phyloP scores from a whole-genome alignment of 2,329 filamentous ascomycete genomes.

The Talaromyces piceae region DNA sequence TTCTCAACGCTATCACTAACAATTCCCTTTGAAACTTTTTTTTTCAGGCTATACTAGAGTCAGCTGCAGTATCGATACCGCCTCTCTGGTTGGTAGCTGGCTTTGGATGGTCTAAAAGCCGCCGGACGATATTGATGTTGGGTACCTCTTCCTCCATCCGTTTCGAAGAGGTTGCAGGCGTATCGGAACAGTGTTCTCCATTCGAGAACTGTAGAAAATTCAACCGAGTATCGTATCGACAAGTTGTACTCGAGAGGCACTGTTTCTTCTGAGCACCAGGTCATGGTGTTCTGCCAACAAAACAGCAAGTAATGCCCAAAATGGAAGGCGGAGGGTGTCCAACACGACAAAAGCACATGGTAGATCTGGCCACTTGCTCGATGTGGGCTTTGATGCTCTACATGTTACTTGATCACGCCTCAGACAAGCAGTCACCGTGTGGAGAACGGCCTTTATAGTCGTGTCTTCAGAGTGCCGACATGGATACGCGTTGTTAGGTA shows the following conservation, averaged over 20 bases:
- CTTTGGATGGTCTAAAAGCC: neutral
- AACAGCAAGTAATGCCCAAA: neutral
- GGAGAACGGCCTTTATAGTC: too few species aligned
- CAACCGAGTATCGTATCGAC: neutral
- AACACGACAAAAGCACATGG: too few species aligned
- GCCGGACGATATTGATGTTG: neutral
- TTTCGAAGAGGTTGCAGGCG: neutral
- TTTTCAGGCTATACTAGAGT: too few species aligned
- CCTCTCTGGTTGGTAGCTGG: neutral
- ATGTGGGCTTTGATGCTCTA: too few species aligned
- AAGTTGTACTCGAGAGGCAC: neutral
- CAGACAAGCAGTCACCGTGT: too few species aligned
- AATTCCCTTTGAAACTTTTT: too few species aligned
- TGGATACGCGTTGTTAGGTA: neutral
- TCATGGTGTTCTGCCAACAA: neutral
- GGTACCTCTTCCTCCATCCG: neutral
- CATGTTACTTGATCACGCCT: too few species aligned
- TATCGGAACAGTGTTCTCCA: neutral
- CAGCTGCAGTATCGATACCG: too few species aligned
- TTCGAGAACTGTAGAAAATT: neutral
- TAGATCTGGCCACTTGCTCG: too few species aligned
- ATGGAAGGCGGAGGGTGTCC: neutral
- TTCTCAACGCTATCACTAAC: too few species aligned
- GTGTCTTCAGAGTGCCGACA: too few species aligned
- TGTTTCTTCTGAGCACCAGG: neutral